Base-by-base conservation (phyloP, 2,329 filamentous ascomycete species). In the Talaromyces verruculosus region DNA sequence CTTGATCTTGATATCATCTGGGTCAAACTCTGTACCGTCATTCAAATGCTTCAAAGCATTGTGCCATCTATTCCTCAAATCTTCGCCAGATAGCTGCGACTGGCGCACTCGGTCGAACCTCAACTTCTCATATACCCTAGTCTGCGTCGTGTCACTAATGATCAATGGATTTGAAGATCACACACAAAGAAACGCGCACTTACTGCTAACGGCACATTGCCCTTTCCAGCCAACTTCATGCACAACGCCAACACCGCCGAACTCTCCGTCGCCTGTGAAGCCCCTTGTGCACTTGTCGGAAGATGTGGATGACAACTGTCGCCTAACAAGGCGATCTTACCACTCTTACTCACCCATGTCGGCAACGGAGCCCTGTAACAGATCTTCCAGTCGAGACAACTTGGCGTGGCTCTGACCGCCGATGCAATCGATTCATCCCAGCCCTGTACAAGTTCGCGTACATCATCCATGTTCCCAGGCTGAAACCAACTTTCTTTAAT, bases 231-330 rank as follows among this genome's bases (percentile, higher is more conserved):
- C 47, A 67, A 37, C n/a, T 64, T 65, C 62, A 67, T 61, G 15
- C 63, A 66, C 28, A 67, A 28, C 10, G 66, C 63, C 33, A 67
- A 39, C 15, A 67, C 64, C 10, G 84, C 86, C 2, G 85, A 87
- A 70, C 90, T 88, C 74, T 90, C 88, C 59, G 89, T 87, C 8
- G 87, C 87, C 81, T 89, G 88, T 15, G 88, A 87, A 17, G 88
- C 87, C 47, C 88, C 88, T 76, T 90, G 87, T 57, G 84, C 86
- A 11, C 89, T 81, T 71, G 90, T 87, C 1, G 88, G 88, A 60
- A 90, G 83, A n/a, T 87, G 89, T 1, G 88, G 87, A 72, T 90
- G 88, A 74, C 87, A 89, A 6, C 87, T 85, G 71, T 90, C 72
- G 15, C 66, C 66, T 22, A 67, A 19, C 5, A 68, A 47, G 25